Evolutionary conservation across 768 basidiomycete genomes (phyloP), one percentile per base, ranked within the genome.

Genomic region (Tricholoma hemisulphureum): DNA sequence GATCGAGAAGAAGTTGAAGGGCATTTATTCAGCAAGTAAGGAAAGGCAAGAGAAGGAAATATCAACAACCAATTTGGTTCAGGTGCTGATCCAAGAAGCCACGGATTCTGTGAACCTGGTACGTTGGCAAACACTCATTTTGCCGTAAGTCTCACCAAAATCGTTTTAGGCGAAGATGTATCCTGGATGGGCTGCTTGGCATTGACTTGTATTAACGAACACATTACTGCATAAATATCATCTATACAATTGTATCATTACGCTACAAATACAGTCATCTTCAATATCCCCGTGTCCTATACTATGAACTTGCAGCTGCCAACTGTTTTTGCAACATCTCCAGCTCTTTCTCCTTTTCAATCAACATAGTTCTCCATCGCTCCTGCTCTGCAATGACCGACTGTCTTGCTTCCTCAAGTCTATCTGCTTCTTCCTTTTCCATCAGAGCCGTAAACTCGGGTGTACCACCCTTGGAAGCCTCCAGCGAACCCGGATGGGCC

Each of bases 11-110:
- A 98, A 97, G 74, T 75, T 98, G 50, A 82, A 82, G 55, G 91
- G 91, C 3, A 76, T 87, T 5, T 88, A 88, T 70, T 76, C 77
- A 18, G 78, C 83, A 3, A 77, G 75, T 57, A 83, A 74, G 63
- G 79, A 80, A 56, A 76, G 77, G 41, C 73, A 80, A 54, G 83
- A 82, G 61, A 84, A 80, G 67, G 80, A 83, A 58, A 74, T 85
- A 18, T 85, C 90, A 28, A 91, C 91, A 18, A 88, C 85, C 58
- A 95, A 92, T 73, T 79, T 98, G 50, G 97, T 98, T 57, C 93
- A 98, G 67, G 81, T 88, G 66, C 76, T 98, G 55, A 95, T 98
- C 57, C 88, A 92, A 65, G 92, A 97, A 69, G 93, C 97, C 14
- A 91, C 84, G 3, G 85, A 87, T 70, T 65, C 74, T 2, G 71